These are phyloP conservation scores for Penicillium rolfsii DNA, from an alignment of 2,329 filamentous ascomycete species.

Conservation along the genomic window DNA sequence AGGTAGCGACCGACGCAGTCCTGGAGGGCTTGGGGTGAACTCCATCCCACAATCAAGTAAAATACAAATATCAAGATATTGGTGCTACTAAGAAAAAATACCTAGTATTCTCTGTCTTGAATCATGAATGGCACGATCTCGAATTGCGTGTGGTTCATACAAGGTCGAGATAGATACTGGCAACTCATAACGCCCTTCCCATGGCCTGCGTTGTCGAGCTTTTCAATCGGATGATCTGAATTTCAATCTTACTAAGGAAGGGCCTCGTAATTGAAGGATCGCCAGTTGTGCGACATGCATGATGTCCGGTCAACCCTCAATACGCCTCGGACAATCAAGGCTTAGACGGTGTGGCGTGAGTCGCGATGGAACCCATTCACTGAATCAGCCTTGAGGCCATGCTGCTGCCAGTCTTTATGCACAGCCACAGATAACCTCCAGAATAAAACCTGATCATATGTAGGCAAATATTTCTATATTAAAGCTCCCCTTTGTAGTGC, in stretches of 20 bases:
- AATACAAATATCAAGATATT: background rate
- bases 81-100: too few relatives aligned
- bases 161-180: background rate
- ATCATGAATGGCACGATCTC: background rate
- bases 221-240: background rate
- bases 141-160: background rate
- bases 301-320: background rate
- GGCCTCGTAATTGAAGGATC: background rate
- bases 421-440: conserved; percentile 1
- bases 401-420: background rate
- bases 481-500: background rate
- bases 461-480: background rate
- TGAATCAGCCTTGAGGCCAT: background rate
- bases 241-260: background rate
- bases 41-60: background rate
- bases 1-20: background rate
- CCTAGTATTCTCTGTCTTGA: background rate
- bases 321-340: background rate
- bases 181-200: background rate
- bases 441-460: background rate
- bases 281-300: background rate
- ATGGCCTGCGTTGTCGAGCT: background rate
- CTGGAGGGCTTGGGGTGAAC: background rate
- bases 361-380: background rate
- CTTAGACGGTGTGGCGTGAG: background rate